Conservation (phyloP, 768 basidiomycete species). For the Infundibulicybe gibba region DNA sequence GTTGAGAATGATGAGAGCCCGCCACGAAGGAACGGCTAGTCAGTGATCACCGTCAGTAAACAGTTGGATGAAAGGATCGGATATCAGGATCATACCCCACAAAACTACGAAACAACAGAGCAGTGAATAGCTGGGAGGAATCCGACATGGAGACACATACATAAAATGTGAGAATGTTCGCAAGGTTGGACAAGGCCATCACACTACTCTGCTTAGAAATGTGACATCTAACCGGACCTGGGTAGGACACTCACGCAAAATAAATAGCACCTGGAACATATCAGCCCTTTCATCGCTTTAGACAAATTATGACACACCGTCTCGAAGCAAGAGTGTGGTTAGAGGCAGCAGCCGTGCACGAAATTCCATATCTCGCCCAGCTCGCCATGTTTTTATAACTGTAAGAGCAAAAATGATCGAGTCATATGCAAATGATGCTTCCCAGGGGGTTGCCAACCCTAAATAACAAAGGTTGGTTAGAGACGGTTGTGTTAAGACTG, state of each 20-base stretch:
- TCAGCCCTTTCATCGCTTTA: neutral
- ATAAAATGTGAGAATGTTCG: conserved; percentile 36
- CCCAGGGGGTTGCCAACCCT: conserved; percentile 42
- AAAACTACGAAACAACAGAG: too few relatives aligned
- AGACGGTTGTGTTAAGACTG: neutral
- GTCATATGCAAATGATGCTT: conserved; percentile 48
- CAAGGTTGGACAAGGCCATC: conserved; percentile 47
- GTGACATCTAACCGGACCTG: neutral
- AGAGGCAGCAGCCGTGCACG: conserved; percentile 27
- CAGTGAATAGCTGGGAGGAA: too few relatives aligned
- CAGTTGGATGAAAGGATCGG: too few relatives aligned
- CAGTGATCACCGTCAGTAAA: too few relatives aligned
- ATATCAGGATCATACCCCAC: too few relatives aligned
- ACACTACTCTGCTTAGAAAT: conserved; percentile 24
- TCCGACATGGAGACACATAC: too few relatives aligned
- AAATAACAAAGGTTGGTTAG: neutral
- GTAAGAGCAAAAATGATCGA: conserved; percentile 43
- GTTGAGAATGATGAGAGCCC: too few relatives aligned
- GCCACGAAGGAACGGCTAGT: too few relatives aligned
- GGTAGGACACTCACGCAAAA: conserved; percentile 38
- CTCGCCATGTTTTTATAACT: conserved; percentile 37
- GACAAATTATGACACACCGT: conserved; percentile 34
- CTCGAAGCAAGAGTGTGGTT: conserved; percentile 40
- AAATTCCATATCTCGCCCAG: conserved; percentile 18
- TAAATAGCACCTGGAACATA: conserved; percentile 45